Conservation (phyloP, 257 asterid genomes). For the Solanum peruvianum region DNA sequence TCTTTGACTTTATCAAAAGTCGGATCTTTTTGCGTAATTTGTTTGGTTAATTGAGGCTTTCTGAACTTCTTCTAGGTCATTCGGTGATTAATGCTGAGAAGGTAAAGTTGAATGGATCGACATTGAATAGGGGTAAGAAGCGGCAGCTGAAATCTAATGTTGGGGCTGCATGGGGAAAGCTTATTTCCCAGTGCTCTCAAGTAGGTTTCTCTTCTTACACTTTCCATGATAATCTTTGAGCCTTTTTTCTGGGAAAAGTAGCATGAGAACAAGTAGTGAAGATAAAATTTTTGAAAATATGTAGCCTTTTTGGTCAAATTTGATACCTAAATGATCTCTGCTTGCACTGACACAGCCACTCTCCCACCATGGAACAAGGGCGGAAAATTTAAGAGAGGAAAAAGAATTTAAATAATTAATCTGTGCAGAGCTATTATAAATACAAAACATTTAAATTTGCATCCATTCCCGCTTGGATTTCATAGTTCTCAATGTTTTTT, state of each 20-base stretch:
- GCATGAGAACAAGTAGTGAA: not conserved
- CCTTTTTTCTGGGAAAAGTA: not conserved
- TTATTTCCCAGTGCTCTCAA: slow-evolving; percentile 65
- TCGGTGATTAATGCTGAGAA: slow-evolving; percentile 28
- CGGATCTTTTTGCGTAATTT: not conserved
- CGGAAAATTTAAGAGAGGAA: not conserved
- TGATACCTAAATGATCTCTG: not conserved
- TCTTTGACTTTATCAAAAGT: slow-evolving; percentile 6
- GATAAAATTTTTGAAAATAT: not conserved
- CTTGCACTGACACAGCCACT: not conserved
- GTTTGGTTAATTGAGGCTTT: not conserved
- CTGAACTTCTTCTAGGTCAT: slow-evolving; percentile 18
- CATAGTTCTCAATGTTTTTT: not conserved
- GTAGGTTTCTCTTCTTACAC: slow-evolving; percentile 17
- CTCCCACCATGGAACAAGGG: not conserved
- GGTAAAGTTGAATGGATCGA: slow-evolving; percentile 22
- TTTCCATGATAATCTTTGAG: not conserved
- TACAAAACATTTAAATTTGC: not conserved
- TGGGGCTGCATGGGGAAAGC: slow-evolving; percentile 83
- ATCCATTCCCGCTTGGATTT: not conserved
- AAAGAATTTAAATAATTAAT: not conserved
- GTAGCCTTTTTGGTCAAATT: not conserved
- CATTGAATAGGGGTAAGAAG: slow-evolving; percentile 32
- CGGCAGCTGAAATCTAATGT: slow-evolving; percentile 35
- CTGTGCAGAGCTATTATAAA: not conserved